Base-by-base conservation (phyloP, 164 flowering plant genomes). In the Tinospora cordifolia region DNA sequence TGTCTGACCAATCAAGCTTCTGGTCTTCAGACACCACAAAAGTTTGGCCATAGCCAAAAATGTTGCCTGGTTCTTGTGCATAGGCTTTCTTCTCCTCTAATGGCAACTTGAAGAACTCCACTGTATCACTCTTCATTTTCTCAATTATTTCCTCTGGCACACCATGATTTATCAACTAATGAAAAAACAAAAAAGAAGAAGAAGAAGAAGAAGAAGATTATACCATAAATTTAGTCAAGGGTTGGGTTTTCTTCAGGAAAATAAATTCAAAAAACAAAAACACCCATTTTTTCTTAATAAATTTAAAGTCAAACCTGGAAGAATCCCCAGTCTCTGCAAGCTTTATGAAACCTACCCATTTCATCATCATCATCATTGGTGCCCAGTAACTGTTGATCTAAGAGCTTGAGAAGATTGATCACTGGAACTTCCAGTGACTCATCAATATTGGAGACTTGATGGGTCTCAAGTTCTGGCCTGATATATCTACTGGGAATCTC, bases 31-130 rank as follows among this genome's bases (percentile, higher is more conserved):
- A 78, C 0, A 81, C 67, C 60, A 84, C 83, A 67, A 83, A 81
- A 3, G 84, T 83, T 69, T 84, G 87, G 2, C 88, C 88, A 78
- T 80, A 85, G 64, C 88, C 90, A 74, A 85, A 84, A 22, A 83
- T 68, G 49, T 1, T 46, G 34, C 78, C 69, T 11, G 84, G 79
- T 38, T n/a, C 65, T 79, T 79, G 85, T 13, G 78, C 70, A 70
- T 70, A 79, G 3, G 49, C 77, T 71, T 69, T 75, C 79, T 82
- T 85, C 76, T 87, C 85, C 68, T 84, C 87, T 19, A 80, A 24
- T 67, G 91, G 81, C 60, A 83, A 76, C 64, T 64, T 68, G 25
- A 85, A 87, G 71, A 87, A 87, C 34, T 79, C 78, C 39, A 70
- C 30, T 14, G 59, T 65, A 26, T 68, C 84, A 3, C 17, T 57